phyloP scores from a whole-genome alignment of 2,329 filamentous ascomycete species.

The Scedosporium minutisporum region DNA sequence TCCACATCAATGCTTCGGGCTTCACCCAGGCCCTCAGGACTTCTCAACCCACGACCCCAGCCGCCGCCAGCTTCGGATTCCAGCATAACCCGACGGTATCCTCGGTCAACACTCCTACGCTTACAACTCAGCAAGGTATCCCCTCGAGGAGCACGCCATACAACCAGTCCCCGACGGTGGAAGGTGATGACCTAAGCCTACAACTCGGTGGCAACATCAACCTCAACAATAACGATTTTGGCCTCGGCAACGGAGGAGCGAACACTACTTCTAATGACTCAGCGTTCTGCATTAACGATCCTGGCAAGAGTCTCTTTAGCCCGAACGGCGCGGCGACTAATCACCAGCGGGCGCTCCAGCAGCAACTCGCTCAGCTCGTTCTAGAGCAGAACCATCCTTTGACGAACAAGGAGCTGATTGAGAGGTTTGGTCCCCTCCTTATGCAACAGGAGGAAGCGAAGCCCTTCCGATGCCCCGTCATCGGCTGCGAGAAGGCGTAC shows the following conservation, averaged over 20 bases:
- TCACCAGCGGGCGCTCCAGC: slow-evolving; percentile 53
- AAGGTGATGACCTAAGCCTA: slow-evolving; percentile 56
- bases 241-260: slow-evolving; percentile 34
- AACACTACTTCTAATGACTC: slow-evolving; percentile 21
- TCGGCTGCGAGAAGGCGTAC: slow-evolving; percentile 98
- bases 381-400: slow-evolving; percentile 65
- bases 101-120: slow-evolving; percentile 88
- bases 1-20: slow-evolving; percentile 74
- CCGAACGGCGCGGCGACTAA: slow-evolving; percentile 62
- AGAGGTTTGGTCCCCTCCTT: slow-evolving; percentile 45
- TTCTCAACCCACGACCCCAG: slow-evolving; percentile 79
- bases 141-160: background rate
- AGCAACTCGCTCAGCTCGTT: slow-evolving; percentile 62
- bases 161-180: slow-evolving; percentile 7
- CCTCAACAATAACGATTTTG: slow-evolving; percentile 39
- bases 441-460: slow-evolving; percentile 84
- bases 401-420: slow-evolving; percentile 49
- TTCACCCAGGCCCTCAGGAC: slow-evolving; percentile 69
- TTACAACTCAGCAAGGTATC: slow-evolving; percentile 62
- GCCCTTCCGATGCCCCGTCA: slow-evolving; percentile 94
- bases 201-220: slow-evolving; percentile 53
- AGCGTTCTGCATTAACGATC: slow-evolving; percentile 72
- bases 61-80: slow-evolving; percentile 65
- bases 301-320: slow-evolving; percentile 86
- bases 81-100: slow-evolving; percentile 94